Evolutionary conservation across 805 yeast species (phyloP).

Genomic region (Candida stauntonica): DNA sequence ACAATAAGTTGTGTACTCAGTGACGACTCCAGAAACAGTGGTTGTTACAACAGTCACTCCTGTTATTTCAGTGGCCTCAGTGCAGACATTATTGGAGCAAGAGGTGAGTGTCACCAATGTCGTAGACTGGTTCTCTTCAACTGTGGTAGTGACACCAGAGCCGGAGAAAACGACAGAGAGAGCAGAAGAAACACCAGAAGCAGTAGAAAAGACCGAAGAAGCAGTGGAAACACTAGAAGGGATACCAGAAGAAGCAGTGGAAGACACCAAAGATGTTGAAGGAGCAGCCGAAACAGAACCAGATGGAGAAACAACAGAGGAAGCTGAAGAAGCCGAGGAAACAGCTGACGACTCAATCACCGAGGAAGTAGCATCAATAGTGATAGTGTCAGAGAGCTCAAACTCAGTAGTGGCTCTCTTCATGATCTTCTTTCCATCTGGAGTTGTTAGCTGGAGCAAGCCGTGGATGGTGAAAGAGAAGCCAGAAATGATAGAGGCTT

Average conservation of each 20-base stretch:
- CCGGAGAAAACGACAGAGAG: background rate
- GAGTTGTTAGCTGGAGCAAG: background rate
- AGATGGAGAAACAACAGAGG: no score
- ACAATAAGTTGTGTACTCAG: no score
- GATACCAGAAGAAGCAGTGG: background rate
- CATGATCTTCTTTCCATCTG: background rate
- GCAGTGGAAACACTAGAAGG: background rate
- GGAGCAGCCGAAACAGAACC: background rate
- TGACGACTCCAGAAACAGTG: no score
- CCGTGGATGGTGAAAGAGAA: background rate
- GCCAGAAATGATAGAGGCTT: background rate
- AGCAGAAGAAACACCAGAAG: background rate
- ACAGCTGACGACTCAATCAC: background rate
- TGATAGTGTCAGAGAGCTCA: constrained; percentile 1
- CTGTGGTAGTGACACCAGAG: background rate
- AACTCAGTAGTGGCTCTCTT: constrained; percentile 1
- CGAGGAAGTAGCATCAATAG: background rate
- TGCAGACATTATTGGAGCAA: no score
- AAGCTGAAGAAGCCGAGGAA: no score
- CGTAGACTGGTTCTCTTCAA: background rate
- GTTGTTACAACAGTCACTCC: no score
- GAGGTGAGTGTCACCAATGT: no score
- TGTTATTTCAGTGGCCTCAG: no score
- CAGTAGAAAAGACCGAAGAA: background rate
- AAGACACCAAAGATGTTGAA: background rate